phyloP scores from a whole-genome alignment of 345 rosid genomes.

The Moricandia arvensis region DNA sequence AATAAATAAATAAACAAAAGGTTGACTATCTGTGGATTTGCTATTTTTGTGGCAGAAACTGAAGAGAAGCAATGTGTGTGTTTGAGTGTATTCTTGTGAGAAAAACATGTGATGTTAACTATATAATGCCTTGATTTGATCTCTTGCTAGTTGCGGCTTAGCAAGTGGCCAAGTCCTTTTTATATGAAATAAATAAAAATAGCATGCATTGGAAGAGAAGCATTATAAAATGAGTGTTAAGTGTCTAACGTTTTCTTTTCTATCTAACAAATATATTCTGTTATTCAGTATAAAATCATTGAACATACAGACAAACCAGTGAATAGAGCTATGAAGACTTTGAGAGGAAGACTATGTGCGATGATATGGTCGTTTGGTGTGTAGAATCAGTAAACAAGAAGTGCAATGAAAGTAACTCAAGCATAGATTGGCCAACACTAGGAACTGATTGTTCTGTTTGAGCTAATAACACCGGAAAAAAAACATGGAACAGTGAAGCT shows the following conservation, averaged over 20 bases:
- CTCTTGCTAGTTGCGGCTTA: background rate
- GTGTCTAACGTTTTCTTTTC: background rate
- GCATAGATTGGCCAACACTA: background rate
- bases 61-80: background rate
- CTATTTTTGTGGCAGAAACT: background rate
- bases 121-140: background rate
- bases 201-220: background rate
- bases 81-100: constrained; percentile 17
- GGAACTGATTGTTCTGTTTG: background rate
- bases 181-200: background rate
- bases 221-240: background rate
- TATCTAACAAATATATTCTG: background rate
- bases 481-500: background rate
- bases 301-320: background rate
- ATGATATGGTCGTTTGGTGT: no score
- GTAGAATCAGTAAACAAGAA: background rate
- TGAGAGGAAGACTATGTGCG: background rate
- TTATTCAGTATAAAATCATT: no score
- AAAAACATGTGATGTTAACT: background rate
- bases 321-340: no score
- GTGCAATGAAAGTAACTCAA: background rate
- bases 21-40: background rate
- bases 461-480: background rate
- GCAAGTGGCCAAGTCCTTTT: background rate
- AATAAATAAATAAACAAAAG: background rate